Base-by-base conservation (phyloP, 345 rosid genomes). In the Theobroma cacao region DNA sequence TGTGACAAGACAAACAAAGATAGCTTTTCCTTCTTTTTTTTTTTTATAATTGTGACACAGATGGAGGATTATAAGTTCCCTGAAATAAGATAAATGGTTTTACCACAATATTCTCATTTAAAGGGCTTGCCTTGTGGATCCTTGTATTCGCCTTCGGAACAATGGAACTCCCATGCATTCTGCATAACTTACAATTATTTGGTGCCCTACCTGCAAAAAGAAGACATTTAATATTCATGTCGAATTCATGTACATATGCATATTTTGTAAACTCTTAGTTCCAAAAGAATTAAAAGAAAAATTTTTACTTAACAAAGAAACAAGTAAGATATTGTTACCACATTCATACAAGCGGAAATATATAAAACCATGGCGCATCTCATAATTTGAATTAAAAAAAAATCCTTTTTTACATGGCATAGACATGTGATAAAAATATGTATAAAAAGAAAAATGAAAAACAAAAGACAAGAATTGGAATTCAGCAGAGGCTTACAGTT, bases 111-210 rank as follows among this genome's bases (percentile, higher is more conserved):
- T 69, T 76, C 43, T 63, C 65, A 47, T 20, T 72, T 76, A 82
- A 81, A 60, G 50, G 45, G 74, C 90, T 91, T 86, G 90, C 99
- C 94, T 91, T 3, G 92, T 84, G 76, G 94, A 90, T 82, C 99
- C 99, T 83, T 76, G 83, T 80, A 93, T 97, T 75, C 92, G 82
- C 83, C 94, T 88, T 62, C 98, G 79, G 65, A 93, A 93, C 85
- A 97, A 82, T 8, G 99, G 97, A 81, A 97, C 77, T 58, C 94
- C 93, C 92, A 93, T 94, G 77, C 98, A 97, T 79, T 93, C 91
- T 1, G 97, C 98, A 65, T 93, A 97, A 50, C 96, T 82, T 72
- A 85, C 95, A 78, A 97, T 75, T 78, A 96, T 92, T 80, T 94
- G 98, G 81, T 96, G 99, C 52, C 98, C 99, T 38, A 96, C 98